Evolutionary conservation across 2,329 filamentous ascomycete species (phyloP), one percentile per base, ranked within the genome.

Genomic region (Colletotrichum sp.): DNA sequence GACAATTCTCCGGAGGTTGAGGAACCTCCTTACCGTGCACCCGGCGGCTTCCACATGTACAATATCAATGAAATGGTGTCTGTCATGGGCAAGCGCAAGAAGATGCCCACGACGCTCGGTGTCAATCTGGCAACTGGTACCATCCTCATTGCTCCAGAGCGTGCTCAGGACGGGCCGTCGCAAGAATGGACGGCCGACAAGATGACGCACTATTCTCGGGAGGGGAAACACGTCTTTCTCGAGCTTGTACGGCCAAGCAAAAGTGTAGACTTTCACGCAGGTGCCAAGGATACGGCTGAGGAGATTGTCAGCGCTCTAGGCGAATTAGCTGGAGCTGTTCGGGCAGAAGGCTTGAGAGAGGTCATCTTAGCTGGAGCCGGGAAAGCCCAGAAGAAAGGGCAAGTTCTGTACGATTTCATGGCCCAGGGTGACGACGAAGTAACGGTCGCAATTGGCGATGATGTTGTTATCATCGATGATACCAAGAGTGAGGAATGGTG

Each of bases 51-150:
- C 82, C 96, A 97, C 82, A 89, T 98, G 84, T 98, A 98, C 86
- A 98, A 98, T 80, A 96, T 98, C 80, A 98, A 96, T 82, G 96
- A 98, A 85, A 98, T 98, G 94, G 92, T 98, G 6, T 96, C 96
- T n/a, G 92, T 97, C 60, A 96, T 98, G 92, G 96, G 96, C 72
- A 98, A 98, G 87, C 94, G 95, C 81, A 98, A 98, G 88, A 98
- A 98, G 87, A 97, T 98, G 95, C 96, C 96, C 2, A 98, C 96
- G n/a, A 98, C 95, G 0, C 85, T 98, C 48, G 96, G 96, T n/a
- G 94, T 98, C 81, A 98, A 98, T 82, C 89, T 97, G 71, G 93
- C 94, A 64, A 97, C 95, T 18, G 96, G 96, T 52, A 91, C 94
- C 36, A 97, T 99, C 79, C 93, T 98, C 85, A 95, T 99, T 80